Evolutionary conservation across 371 early-diverging fungal genomes (phyloP), one percentile per base, ranked within the genome.

Genomic region (Actinomucor elegans): DNA sequence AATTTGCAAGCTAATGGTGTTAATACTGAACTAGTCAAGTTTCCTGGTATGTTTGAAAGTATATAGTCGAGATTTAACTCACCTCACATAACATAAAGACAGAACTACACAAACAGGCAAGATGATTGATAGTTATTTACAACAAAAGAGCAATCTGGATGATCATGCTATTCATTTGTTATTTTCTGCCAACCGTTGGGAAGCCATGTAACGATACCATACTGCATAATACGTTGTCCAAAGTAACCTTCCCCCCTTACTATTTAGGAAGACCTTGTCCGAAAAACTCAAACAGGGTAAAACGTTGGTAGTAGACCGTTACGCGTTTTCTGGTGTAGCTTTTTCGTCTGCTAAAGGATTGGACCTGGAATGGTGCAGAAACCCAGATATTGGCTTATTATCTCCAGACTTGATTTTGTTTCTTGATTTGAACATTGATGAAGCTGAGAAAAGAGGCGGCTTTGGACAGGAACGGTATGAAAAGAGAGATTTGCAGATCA

Each of bases 401-500:
- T 71, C 71, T 15, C 99, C 99, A 5, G 95, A 97, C 68, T 28
- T 92, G 10, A 90, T 94, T 9, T 66, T 99, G 31, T 99, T 92
- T 60, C 57, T 99, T 60, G 98, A 99, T 64, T 73, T 96, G n/a
- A 67, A 84, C 3, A 82, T 90, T 7, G 77, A 88, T 20, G 86
- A 81, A 18, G 90, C 94, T 1, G 81, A 83, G 28, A 75, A 80
- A 44, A 77, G 99, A 26, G 87, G 81, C 7, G 97, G 91, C 3
- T 99, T 88, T 80, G 99, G 99, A 14, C 83, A 84, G 9, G 99
- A 99, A 69, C 71, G 95, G 3, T 98, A 98, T 64, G 99, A 99
- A 74, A 88, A 84, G 52, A 61, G 78, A 14, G 93, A 91, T n/a
- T 76, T 98, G 38, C 97, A 97, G 66, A 68, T 75, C 29, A 85